phyloP scores from a whole-genome alignment of 148 eudicot genomes.

The Rhododendron williamsianum region DNA sequence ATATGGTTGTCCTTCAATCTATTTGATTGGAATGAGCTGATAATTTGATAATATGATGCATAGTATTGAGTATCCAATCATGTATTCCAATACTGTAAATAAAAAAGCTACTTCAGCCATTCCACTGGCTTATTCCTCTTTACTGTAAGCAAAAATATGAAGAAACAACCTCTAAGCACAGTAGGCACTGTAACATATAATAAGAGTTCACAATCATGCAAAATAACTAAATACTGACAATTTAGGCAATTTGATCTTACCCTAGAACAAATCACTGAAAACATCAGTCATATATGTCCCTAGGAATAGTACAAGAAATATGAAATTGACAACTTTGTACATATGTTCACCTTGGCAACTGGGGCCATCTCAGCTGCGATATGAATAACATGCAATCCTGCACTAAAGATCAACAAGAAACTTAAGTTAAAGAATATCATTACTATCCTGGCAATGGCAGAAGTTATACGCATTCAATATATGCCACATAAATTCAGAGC shows the following conservation, averaged over 20 bases:
- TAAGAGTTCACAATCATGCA: background rate
- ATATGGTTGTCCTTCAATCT: background rate
- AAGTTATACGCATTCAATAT: background rate
- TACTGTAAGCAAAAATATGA: background rate
- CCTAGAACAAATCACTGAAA: background rate
- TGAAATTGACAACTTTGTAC: background rate
- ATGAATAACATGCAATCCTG: slow-evolving; percentile 80
- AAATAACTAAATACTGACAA: background rate
- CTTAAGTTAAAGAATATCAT: slow-evolving; percentile 10
- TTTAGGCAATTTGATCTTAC: background rate
- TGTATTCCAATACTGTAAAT: background rate
- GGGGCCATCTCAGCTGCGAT: slow-evolving; percentile 99
- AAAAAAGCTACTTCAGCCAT: background rate
- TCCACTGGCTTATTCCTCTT: background rate
- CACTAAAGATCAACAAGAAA: slow-evolving; percentile 39
- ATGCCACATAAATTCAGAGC: background rate
- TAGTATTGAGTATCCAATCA: background rate
- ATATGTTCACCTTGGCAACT: slow-evolving; percentile 75
- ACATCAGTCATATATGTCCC: background rate
- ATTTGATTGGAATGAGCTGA: background rate
- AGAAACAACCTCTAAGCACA: background rate
- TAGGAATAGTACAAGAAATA: background rate
- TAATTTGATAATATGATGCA: background rate
- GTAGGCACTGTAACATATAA: background rate
- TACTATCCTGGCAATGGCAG: background rate